Conservation (phyloP, 805 yeast genomes). For the Monosporozyma siamensis region DNA sequence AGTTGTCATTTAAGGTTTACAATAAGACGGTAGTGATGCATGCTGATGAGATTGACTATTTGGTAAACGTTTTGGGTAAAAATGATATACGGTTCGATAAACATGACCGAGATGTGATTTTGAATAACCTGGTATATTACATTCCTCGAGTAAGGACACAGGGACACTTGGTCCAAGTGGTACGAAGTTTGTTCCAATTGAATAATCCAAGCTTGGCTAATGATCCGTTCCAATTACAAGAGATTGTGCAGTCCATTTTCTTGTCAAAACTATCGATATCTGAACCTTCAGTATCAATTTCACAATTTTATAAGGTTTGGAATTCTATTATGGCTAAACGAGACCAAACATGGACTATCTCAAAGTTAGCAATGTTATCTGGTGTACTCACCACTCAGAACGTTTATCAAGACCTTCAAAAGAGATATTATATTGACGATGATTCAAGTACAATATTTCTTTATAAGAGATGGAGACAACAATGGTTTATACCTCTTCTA, state of each 20-base stretch:
- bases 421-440: constrained; percentile 17
- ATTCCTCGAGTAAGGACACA: constrained; percentile 16
- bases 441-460: constrained; percentile 10
- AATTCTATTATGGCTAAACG: constrained; percentile 8
- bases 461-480: constrained; percentile 17
- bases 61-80: background rate
- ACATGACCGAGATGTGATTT: constrained; percentile 1
- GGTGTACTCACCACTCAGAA: constrained; percentile 19
- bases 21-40: no score
- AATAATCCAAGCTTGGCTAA: constrained; percentile 2
- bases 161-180: constrained; percentile 9
- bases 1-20: no score
- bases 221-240: constrained; percentile 12
- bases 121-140: constrained; percentile 23
- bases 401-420: constrained; percentile 14
- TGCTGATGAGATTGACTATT: background rate
- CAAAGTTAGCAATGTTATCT: constrained; percentile 16
- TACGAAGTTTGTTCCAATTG: constrained; percentile 12
- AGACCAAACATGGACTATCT: constrained; percentile 16
- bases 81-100: background rate
- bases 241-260: constrained; percentile 16
- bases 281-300: constrained; percentile 20
- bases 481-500: constrained; percentile 20
- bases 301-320: constrained; percentile 21
- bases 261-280: constrained; percentile 27